A percentile compares a stretch with the other conserved stretches of the same genome.
These are phyloP conservation scores for Diversispora eburnea DNA, from an alignment of 192 early-diverging fungal genomes.

Conservation along the genomic window DNA sequence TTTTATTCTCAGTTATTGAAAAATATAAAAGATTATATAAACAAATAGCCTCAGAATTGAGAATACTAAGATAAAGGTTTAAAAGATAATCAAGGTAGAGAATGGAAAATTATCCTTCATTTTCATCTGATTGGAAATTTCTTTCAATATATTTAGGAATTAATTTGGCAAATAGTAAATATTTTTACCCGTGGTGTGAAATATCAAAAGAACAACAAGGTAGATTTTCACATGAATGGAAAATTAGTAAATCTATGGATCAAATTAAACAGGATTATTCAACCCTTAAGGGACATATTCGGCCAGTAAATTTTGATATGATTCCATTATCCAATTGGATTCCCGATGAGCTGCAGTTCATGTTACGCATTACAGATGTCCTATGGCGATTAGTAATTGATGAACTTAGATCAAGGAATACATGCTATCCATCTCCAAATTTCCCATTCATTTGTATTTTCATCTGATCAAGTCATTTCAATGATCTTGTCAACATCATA, in stretches of 20 bases:
- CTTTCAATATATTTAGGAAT: neutral
- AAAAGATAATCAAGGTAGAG: neutral
- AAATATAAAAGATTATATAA: neutral
- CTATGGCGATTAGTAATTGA: neutral
- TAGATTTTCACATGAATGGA: neutral
- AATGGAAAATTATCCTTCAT: neutral
- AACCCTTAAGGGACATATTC: neutral
- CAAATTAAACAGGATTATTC: neutral
- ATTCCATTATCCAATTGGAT: neutral
- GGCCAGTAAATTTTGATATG: neutral
- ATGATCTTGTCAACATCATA: too few species aligned
- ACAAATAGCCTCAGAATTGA: neutral
- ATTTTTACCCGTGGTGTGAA: neutral
- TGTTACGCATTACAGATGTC: neutral
- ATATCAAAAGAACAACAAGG: neutral
- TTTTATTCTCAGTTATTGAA: neutral
- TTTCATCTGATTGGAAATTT: conserved; percentile 4
- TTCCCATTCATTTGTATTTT: too few species aligned
- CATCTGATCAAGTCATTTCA: too few species aligned
- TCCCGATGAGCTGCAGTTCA: neutral
- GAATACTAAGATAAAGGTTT: neutral
- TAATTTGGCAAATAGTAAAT: neutral
- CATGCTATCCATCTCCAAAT: too few species aligned
- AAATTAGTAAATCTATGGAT: neutral
- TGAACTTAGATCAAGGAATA: conserved; percentile 13